These are phyloP conservation scores for Ceratocystis papillata DNA, from an alignment of 2,329 filamentous ascomycete genomes.

Conservation along the genomic window DNA sequence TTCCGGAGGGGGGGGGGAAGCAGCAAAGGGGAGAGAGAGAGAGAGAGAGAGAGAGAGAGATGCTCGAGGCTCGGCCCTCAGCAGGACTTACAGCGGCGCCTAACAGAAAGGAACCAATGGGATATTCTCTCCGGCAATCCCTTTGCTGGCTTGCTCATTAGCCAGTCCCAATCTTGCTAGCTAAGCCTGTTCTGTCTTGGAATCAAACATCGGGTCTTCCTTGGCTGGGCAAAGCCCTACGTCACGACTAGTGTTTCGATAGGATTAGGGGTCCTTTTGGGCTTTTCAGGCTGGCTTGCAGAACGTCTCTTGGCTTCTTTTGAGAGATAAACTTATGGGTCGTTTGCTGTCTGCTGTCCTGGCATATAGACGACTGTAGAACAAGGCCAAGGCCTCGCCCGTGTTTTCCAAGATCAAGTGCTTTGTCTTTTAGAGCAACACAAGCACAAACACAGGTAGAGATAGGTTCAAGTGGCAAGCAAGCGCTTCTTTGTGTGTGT, in stretches of 20 bases:
- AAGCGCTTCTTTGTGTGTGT: too few relatives aligned
- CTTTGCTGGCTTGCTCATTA: not conserved
- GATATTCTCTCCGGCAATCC: too few relatives aligned
- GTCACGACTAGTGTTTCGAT: conserved; percentile 10
- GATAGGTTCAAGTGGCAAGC: too few relatives aligned
- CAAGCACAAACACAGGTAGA: not conserved
- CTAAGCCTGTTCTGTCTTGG: conserved; percentile 1
- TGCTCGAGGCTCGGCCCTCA: not conserved
- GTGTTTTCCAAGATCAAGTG: not conserved
- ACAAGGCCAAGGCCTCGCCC: not conserved
- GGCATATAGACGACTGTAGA: not conserved
- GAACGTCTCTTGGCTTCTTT: not conserved
- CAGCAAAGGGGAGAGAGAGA: not conserved
- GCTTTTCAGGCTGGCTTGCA: too few relatives aligned
- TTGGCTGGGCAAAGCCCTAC: conserved; percentile 3
- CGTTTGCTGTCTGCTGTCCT: not conserved
- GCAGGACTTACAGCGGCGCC: not conserved
- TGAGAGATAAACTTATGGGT: not conserved
- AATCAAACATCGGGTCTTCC: conserved; percentile 8
- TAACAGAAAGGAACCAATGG: not conserved
- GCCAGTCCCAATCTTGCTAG: not conserved
- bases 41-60: not conserved
- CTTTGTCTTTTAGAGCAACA: not conserved
- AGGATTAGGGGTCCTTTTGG: conserved; percentile 2
- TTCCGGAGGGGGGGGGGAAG: not conserved